A percentile compares a stretch with the other conserved stretches of the same genome.
Evolutionary conservation across 768 basidiomycete genomes (phyloP).

Genomic region (Leccinum arenicola): DNA sequence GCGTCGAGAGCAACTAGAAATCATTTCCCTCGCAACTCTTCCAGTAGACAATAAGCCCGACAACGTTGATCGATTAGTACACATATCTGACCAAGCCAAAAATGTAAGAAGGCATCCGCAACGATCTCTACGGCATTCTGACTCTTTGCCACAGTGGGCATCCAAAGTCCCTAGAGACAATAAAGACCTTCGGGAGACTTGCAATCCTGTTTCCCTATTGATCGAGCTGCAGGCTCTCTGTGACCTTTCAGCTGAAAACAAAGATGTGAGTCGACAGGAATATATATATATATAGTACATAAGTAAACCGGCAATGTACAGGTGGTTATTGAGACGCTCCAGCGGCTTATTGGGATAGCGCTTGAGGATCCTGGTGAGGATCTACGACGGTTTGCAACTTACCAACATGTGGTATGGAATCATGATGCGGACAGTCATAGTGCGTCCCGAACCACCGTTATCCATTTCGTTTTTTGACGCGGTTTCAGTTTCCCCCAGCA

Average conservation of each 20-base stretch:
- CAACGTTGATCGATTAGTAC: conserved; percentile 5
- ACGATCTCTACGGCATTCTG: neutral
- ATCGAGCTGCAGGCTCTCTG: conserved; percentile 25
- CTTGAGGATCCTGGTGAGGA: conserved; percentile 34
- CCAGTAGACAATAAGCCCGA: conserved; percentile 13
- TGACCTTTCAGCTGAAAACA: conserved; percentile 8
- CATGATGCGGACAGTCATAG: conserved; percentile 37
- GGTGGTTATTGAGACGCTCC: conserved; percentile 20
- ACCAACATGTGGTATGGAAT: conserved; percentile 60
- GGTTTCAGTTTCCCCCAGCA: conserved; percentile 31
- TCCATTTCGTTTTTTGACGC: neutral
- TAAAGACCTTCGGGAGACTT: neutral
- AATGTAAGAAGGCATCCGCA: conserved; percentile 13
- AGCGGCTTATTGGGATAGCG: conserved; percentile 40
- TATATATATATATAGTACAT: neutral
- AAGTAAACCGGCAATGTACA: conserved; percentile 4
- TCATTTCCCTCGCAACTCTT: conserved; percentile 23
- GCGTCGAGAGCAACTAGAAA: conserved; percentile 24
- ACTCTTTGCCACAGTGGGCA: conserved; percentile 16
- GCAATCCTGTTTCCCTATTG: conserved; percentile 24
- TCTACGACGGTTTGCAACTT: conserved; percentile 46
- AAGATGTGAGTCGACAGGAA: conserved; percentile 15
- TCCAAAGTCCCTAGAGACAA: conserved; percentile 7
- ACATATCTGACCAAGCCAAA: conserved; percentile 23
- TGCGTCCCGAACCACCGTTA: conserved; percentile 24